phyloP scores from a whole-genome alignment of 2,329 filamentous ascomycete species.

The Diplocarpon rosae region DNA sequence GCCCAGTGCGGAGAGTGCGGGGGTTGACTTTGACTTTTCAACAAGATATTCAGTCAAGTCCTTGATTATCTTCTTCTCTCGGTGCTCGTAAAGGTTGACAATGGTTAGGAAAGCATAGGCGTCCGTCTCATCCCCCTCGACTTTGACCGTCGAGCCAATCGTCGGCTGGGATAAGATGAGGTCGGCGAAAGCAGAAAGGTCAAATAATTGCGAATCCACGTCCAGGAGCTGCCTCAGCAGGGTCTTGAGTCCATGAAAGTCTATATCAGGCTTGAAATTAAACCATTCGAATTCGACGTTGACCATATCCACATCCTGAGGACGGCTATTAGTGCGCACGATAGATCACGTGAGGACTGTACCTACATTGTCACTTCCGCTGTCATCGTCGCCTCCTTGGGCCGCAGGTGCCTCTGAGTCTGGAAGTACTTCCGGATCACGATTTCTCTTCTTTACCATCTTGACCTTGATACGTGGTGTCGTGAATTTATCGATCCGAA shows the following conservation, averaged over 20 bases:
- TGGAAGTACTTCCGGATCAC: slow-evolving; percentile 25
- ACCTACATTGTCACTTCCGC: slow-evolving; percentile 25
- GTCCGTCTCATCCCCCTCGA: slow-evolving; percentile 88
- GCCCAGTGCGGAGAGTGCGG: slow-evolving; percentile 44
- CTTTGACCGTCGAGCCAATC: slow-evolving; percentile 90
- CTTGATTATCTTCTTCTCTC: slow-evolving; percentile 61
- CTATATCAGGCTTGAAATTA: slow-evolving; percentile 77
- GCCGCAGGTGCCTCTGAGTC: slow-evolving; percentile 23
- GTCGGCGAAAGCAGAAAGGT: slow-evolving; percentile 78
- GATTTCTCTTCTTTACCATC: slow-evolving; percentile 28
- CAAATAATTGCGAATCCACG: slow-evolving; percentile 72
- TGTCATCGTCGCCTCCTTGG: slow-evolving; percentile 19
- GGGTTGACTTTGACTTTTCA: slow-evolving; percentile 38
- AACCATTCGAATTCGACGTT: slow-evolving; percentile 99
- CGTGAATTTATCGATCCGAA: slow-evolving; percentile 1
- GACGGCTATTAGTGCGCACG: slow-evolving; percentile 3
- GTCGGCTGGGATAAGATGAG: slow-evolving; percentile 77
- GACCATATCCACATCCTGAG: slow-evolving; percentile 71
- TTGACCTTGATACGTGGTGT: slow-evolving; percentile 6
- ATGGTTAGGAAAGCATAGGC: slow-evolving; percentile 88
- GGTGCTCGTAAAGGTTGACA: slow-evolving; percentile 70
- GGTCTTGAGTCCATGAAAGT: slow-evolving; percentile 90
- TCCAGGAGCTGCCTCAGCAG: slow-evolving; percentile 88
- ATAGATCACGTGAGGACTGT: background rate
- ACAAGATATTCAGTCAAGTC: slow-evolving; percentile 62